Evolutionary conservation across 2,329 filamentous ascomycete genomes (phyloP).

Genomic region (Penicillium sp.): DNA sequence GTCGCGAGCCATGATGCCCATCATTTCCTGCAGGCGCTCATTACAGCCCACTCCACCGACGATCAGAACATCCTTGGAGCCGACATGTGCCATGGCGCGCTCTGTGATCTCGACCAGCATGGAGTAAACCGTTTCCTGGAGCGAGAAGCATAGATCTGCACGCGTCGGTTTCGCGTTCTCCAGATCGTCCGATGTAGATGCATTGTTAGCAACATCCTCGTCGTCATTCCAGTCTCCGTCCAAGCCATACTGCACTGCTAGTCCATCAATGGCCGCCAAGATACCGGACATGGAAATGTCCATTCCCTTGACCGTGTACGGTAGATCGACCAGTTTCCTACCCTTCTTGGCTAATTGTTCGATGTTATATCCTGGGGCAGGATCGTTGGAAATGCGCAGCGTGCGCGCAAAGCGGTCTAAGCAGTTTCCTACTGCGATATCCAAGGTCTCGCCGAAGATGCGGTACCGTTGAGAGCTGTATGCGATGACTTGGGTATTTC

Average conservation of each 20-base stretch:
- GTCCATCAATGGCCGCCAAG: conserved; percentile 67
- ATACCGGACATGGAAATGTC: conserved; percentile 95
- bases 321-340: conserved; percentile 68
- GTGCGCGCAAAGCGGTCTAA: conserved; percentile 91
- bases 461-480: conserved; percentile 91
- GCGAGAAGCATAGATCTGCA: conserved; percentile 80
- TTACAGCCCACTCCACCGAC: conserved; percentile 96
- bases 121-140: conserved; percentile 90
- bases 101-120: conserved; percentile 99
- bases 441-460: conserved; percentile 94
- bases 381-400: conserved; percentile 84
- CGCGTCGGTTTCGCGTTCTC: conserved; percentile 53
- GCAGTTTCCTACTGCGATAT: conserved; percentile 96
- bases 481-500: conserved; percentile 95
- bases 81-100: conserved; percentile 95
- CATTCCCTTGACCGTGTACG: conserved; percentile 97
- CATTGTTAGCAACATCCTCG: no score
- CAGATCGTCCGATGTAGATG: no score
- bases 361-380: conserved; percentile 94
- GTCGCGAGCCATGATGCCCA: conserved; percentile 87
- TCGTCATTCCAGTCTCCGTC: conserved; percentile 36
- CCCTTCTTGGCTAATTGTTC: conserved; percentile 79
- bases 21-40: conserved; percentile 91
- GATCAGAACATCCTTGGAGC: conserved; percentile 78
- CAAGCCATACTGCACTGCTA: conserved; percentile 50